These are phyloP conservation scores for Firmiana major DNA, from an alignment of 345 rosid genomes.

Conservation along the genomic window DNA sequence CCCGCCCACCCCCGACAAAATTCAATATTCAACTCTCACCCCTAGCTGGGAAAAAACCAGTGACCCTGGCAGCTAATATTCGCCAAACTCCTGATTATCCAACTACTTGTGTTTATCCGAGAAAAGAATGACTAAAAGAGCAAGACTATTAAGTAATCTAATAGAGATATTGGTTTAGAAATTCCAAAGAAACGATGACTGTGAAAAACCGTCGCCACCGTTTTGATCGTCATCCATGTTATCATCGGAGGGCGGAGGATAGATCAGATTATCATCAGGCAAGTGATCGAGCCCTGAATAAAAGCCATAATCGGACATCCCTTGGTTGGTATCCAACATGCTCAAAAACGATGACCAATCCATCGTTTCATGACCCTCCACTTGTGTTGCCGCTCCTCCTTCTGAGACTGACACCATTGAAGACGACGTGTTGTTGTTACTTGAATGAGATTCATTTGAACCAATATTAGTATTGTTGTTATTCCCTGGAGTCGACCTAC, in stretches of 20 bases:
- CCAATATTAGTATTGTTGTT: background rate
- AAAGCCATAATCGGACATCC: constrained; percentile 21
- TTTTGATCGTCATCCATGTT: constrained; percentile 10
- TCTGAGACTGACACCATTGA: constrained; percentile 17
- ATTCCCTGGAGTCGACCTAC: background rate
- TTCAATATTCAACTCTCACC: background rate
- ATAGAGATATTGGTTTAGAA: constrained; percentile 20
- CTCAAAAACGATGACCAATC: constrained; percentile 50
- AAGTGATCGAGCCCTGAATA: constrained; percentile 18
- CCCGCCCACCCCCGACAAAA: background rate
- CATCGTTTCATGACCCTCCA: constrained; percentile 15
- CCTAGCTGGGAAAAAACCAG: background rate
- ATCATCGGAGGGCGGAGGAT: constrained; percentile 14
- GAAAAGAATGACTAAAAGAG: background rate
- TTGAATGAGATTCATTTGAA: constrained; percentile 24
- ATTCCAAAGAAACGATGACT: constrained; percentile 54
- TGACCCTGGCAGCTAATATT: background rate
- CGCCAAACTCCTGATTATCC: constrained; percentile 3
- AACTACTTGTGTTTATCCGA: too few relatives aligned
- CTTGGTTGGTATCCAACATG: constrained; percentile 22
- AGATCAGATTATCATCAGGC: background rate
- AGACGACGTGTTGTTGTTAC: background rate
- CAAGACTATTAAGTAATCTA: too few relatives aligned
- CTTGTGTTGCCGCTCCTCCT: background rate
- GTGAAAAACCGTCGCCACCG: constrained; percentile 10